Conservation (phyloP, 345 rosid genomes). For the Alliaria petiolata region DNA sequence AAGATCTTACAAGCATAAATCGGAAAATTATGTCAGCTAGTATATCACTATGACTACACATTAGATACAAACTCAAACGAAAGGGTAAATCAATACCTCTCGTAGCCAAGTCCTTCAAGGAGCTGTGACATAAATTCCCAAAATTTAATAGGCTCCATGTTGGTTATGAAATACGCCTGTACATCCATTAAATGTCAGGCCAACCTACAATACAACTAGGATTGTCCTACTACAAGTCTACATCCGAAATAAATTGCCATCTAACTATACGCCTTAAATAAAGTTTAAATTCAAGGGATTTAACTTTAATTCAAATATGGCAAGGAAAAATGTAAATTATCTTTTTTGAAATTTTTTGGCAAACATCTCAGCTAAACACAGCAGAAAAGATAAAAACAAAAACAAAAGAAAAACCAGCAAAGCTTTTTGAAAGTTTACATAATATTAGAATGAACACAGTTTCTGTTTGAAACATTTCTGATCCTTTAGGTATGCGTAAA, state of each 20-base stretch:
- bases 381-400: neutral
- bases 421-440: neutral
- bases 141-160: slow-evolving; percentile 86
- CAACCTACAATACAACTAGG: neutral
- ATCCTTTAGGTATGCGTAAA: neutral
- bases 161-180: slow-evolving; percentile 93
- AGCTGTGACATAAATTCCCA: slow-evolving; percentile 83
- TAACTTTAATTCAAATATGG: neutral
- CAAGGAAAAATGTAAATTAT: neutral
- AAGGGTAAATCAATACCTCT: slow-evolving; percentile 49
- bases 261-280: neutral
- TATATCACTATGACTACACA: neutral
- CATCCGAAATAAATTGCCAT: neutral
- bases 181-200: slow-evolving; percentile 15
- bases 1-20: neutral
- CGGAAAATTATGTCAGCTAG: neutral
- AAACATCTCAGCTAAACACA: neutral
- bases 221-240: neutral
- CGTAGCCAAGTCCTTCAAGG: slow-evolving; percentile 88
- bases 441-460: neutral
- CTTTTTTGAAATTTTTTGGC: neutral
- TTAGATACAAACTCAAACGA: neutral
- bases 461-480: neutral
- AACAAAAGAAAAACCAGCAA: neutral
- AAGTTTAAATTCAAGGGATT: neutral